A percentile compares a stretch with the other conserved stretches of the same genome.
phyloP scores from a whole-genome alignment of 768 basidiomycete genomes.

The Boletus edulis region DNA sequence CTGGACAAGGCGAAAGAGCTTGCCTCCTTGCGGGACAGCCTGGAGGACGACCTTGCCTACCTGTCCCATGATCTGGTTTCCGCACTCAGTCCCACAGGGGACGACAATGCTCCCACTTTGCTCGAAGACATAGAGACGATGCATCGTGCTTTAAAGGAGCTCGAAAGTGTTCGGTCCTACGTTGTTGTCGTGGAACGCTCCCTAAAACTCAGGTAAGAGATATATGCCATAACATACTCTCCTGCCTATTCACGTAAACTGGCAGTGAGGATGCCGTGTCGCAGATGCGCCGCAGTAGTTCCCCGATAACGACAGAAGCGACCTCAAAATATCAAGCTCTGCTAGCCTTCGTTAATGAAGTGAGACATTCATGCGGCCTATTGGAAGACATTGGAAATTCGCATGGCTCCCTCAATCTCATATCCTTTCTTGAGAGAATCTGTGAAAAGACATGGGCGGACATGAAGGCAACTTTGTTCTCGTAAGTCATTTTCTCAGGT shows the following conservation, averaged over 20 bases:
- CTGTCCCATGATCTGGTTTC: conserved; percentile 66
- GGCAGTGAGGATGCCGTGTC: conserved; percentile 57
- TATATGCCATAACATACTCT: not conserved
- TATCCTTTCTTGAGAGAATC: conserved; percentile 59
- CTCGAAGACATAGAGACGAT: conserved; percentile 81
- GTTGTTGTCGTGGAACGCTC: conserved; percentile 71
- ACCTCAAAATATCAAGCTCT: conserved; percentile 60
- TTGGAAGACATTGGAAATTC: conserved; percentile 45
- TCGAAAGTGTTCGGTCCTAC: conserved; percentile 75
- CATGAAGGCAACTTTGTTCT: conserved; percentile 62
- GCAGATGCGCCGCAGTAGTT: conserved; percentile 42
- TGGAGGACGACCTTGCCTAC: conserved; percentile 74
- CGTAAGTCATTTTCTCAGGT: conserved; percentile 42
- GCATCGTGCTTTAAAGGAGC: conserved; percentile 72
- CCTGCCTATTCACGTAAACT: conserved; percentile 6
- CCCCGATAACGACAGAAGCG: conserved; percentile 43
- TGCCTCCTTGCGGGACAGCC: conserved; percentile 69
- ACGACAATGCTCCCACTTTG: conserved; percentile 55
- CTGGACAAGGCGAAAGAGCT: conserved; percentile 69
- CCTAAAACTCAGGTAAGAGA: conserved; percentile 64
- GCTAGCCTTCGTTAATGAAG: conserved; percentile 55
- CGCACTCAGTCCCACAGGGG: conserved; percentile 40
- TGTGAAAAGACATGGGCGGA: conserved; percentile 72
- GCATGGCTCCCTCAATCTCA: conserved; percentile 55
- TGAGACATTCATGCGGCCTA: conserved; percentile 41